A percentile compares a stretch with the other conserved stretches of the same genome.
Conservation (phyloP, 495 filamentous ascomycete species). For the Trichoderma asperelloides region DNA sequence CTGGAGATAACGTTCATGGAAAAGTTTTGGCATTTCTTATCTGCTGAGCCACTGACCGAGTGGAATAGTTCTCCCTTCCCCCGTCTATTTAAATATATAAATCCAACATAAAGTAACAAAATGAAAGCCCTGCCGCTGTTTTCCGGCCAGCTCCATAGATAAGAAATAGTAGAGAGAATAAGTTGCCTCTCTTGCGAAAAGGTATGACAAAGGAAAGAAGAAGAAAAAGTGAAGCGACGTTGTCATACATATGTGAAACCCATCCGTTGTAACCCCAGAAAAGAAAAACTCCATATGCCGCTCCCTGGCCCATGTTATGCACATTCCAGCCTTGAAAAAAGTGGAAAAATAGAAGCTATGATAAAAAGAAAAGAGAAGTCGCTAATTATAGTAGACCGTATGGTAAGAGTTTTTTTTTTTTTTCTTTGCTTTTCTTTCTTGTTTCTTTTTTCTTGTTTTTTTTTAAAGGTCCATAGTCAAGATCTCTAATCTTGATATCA, state of each 20-base stretch:
- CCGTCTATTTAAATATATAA: neutral
- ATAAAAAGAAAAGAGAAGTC: neutral
- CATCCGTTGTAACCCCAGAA: neutral
- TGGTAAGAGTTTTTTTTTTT: neutral
- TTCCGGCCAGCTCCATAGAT: no score
- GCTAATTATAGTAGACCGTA: neutral
- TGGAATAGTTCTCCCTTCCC: neutral
- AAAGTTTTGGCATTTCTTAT: neutral
- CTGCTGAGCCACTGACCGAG: neutral
- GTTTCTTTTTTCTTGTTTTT: neutral
- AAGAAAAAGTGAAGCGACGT: no score
- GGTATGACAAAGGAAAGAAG: no score
- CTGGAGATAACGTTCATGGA: neutral
- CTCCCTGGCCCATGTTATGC: neutral
- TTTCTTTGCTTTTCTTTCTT: constrained; percentile 9
- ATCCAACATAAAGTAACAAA: neutral
- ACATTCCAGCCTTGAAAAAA: neutral
- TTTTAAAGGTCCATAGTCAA: constrained; percentile 28
- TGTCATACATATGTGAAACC: no score
- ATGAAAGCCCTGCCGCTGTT: neutral
- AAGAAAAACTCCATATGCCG: neutral
- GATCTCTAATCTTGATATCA: constrained; percentile 29
- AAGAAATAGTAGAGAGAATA: no score
- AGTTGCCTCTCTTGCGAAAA: no score
- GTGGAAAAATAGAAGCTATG: neutral